Percentiles rank a stretch among this genome's conserved stretches.
Conservation (phyloP, 345 rosid species). For the Populus ilicifolia region DNA sequence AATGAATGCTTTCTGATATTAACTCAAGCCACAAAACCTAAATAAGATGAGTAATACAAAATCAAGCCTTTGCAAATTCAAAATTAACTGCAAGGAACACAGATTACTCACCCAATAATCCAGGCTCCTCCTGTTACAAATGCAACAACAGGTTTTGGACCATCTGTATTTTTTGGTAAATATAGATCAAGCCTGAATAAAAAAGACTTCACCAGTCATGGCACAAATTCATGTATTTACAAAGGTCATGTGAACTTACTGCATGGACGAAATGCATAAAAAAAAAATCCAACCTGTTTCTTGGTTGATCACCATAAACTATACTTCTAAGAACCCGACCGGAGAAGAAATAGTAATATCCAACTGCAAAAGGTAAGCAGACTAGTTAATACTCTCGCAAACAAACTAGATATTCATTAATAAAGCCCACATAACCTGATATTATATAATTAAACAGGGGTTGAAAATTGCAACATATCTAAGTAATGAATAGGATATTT, state of each 20-base stretch:
- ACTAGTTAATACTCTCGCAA: slow-evolving; percentile 20
- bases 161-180: slow-evolving; percentile 63
- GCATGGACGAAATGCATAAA: background rate
- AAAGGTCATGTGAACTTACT: background rate
- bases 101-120: slow-evolving; percentile 83
- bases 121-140: slow-evolving; percentile 98
- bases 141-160: slow-evolving; percentile 86
- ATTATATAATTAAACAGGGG: background rate
- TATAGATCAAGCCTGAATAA: slow-evolving; percentile 82
- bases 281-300: slow-evolving; percentile 70
- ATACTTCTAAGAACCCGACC: slow-evolving; percentile 67
- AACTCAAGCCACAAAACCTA: too few species aligned
- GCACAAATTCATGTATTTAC: slow-evolving; percentile 1
- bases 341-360: slow-evolving; percentile 85
- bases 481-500: background rate
- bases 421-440: background rate
- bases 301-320: slow-evolving; percentile 85
- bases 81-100: background rate
- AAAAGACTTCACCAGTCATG: slow-evolving; percentile 4
- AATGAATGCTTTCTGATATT: too few species aligned
- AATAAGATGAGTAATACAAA: background rate
- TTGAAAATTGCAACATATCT: background rate
- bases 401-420: background rate
- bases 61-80: background rate
- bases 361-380: slow-evolving; percentile 60